Percentiles rank a stretch among this genome's conserved stretches.
These are phyloP conservation scores for Naganishia vishniacii DNA, from an alignment of 768 basidiomycete genomes.

Conservation along the genomic window DNA sequence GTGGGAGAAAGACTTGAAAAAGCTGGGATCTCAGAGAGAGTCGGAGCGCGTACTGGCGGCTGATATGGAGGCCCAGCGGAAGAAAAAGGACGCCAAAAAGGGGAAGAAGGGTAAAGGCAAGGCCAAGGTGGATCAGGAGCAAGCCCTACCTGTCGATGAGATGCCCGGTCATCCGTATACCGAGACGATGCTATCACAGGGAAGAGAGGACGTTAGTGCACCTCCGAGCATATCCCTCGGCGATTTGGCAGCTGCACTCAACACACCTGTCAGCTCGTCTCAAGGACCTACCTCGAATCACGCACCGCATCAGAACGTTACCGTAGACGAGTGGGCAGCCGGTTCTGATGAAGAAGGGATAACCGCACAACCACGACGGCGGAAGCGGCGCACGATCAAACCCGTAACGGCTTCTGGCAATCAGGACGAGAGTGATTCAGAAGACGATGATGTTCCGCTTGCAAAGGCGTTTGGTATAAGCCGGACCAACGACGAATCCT, in stretches of 20 bases:
- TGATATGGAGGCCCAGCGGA: not conserved
- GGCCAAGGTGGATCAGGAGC: constrained; percentile 52
- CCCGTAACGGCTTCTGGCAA: not conserved
- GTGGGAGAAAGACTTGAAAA: constrained; percentile 82
- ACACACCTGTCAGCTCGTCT: not conserved
- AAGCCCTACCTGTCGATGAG: constrained; percentile 48
- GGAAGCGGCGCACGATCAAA: constrained; percentile 15
- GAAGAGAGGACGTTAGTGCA: not conserved
- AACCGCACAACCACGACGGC: not conserved
- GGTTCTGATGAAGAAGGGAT: constrained; percentile 24
- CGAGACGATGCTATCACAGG: constrained; percentile 1
- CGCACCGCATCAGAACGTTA: constrained; percentile 25
- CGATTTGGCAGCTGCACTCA: not conserved
- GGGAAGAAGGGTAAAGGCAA: constrained; percentile 49
- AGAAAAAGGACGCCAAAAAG: constrained; percentile 54
- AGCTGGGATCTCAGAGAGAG: constrained; percentile 70
- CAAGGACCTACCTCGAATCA: not conserved
- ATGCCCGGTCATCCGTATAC: constrained; percentile 34
- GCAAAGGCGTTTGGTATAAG: constrained; percentile 31
- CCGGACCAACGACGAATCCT: not conserved
- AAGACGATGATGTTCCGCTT: constrained; percentile 39
- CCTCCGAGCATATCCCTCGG: constrained; percentile 6
- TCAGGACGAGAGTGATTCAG: constrained; percentile 20
- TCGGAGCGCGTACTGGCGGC: constrained; percentile 52
- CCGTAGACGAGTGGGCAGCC: constrained; percentile 29